Evolutionary conservation across 192 early-diverging fungal genomes (phyloP).

Genomic region (Allomyces arbusculus): DNA sequence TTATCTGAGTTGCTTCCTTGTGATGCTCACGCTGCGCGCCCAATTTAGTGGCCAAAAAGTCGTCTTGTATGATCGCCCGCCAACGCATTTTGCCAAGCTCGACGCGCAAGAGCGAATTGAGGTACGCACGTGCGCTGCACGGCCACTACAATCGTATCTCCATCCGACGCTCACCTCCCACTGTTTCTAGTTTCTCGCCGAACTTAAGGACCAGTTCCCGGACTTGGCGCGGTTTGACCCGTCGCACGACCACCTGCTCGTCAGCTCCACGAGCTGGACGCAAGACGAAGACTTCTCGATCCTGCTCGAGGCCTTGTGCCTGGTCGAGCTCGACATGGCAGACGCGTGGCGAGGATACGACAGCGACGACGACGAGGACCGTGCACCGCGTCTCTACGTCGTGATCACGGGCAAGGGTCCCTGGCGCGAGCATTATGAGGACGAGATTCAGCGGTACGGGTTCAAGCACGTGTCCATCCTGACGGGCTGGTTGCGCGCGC

Average conservation of each 20-base stretch:
- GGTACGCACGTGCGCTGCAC: conserved; percentile 6
- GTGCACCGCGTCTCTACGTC: conserved; percentile 41
- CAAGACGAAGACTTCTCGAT: conserved; percentile 87
- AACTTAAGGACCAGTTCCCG: conserved; percentile 5
- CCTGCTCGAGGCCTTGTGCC: conserved; percentile 35
- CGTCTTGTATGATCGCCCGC: conserved; percentile 69
- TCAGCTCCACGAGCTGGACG: conserved; percentile 86
- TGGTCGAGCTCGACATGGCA: neutral
- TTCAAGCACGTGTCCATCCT: conserved; percentile 36
- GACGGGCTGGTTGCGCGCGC: conserved; percentile 58
- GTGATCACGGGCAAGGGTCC: conserved; percentile 90
- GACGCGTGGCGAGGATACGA: neutral
- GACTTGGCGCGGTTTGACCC: conserved; percentile 3
- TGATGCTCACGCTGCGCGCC: conserved; percentile 2
- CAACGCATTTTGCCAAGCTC: conserved; percentile 36
- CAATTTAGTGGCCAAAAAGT: conserved; percentile 33
- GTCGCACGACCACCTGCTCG: conserved; percentile 27
- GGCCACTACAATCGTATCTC: neutral
- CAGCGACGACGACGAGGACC: conserved; percentile 3
- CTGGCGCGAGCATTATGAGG: conserved; percentile 43
- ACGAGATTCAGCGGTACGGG: conserved; percentile 28
- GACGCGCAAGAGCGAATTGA: neutral
- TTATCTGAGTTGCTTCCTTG: conserved; percentile 6
- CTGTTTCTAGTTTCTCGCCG: conserved; percentile 16
- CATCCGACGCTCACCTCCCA: neutral